These are phyloP conservation scores for Phytomonas sp. DNA, from an alignment of 208 protist genomes.

Conservation along the genomic window DNA sequence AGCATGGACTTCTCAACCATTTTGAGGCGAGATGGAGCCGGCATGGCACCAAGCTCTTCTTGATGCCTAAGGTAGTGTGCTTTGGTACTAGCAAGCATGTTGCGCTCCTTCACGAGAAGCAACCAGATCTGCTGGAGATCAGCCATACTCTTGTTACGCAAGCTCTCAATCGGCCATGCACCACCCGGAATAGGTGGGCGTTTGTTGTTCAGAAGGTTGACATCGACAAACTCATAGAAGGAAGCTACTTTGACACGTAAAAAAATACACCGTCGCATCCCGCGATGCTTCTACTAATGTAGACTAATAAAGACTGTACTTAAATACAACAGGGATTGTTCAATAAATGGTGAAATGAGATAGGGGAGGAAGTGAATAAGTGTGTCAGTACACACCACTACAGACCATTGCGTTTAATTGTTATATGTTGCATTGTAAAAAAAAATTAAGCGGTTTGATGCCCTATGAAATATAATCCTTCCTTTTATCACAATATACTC, in stretches of 20 bases:
- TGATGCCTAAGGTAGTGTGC: conserved; percentile 85
- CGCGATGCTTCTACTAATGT: not conserved
- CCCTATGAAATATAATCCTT: not conserved
- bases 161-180: conserved; percentile 71
- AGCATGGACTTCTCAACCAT: conserved; percentile 81
- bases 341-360: not conserved
- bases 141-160: conserved; percentile 82
- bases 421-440: not conserved
- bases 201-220: conserved; percentile 85
- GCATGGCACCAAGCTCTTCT: conserved; percentile 87
- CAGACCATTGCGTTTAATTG: not conserved
- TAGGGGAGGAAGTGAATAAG: not conserved
- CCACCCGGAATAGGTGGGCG: conserved; percentile 79
- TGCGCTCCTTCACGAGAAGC: conserved; percentile 84
- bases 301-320: not conserved
- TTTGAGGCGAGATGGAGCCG: conserved; percentile 74
- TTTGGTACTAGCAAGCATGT: conserved; percentile 80
- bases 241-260: conserved; percentile 37
- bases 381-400: not conserved
- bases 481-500: not conserved
- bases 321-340: conserved; percentile 1
- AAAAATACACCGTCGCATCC: conserved; percentile 22
- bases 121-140: conserved; percentile 92
- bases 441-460: not conserved
- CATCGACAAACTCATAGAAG: conserved; percentile 88